A percentile compares a stretch with the other conserved stretches of the same genome.
Evolutionary conservation across 2,329 filamentous ascomycete genomes (phyloP).

Genomic region (Claviceps pazoutovae): DNA sequence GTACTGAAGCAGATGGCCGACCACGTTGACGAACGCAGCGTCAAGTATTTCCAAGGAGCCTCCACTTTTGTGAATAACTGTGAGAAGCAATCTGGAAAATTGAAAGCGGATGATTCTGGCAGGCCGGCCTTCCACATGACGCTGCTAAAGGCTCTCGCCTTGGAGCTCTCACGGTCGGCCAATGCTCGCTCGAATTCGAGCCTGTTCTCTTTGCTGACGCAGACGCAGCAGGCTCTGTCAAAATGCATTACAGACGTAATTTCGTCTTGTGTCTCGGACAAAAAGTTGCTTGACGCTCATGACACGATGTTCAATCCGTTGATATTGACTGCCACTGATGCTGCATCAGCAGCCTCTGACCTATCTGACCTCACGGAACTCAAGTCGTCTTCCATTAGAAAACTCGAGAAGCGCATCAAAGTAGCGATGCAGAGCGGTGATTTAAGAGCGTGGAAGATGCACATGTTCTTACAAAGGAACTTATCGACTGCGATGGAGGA

Average conservation of each 20-base stretch:
- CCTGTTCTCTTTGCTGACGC: constrained; percentile 11
- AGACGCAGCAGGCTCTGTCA: constrained; percentile 15
- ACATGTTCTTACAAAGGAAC: constrained; percentile 27
- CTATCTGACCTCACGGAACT: constrained; percentile 11
- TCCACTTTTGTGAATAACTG: constrained; percentile 14
- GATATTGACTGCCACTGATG: constrained; percentile 21
- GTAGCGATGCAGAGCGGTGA: constrained; percentile 21
- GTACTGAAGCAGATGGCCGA: constrained; percentile 30
- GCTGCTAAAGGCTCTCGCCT: constrained; percentile 21
- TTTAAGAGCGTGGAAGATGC: constrained; percentile 31
- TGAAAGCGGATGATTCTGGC: not conserved
- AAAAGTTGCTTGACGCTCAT: constrained; percentile 15
- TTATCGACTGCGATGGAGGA: constrained; percentile 19
- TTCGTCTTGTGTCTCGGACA: constrained; percentile 16
- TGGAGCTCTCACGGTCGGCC: constrained; percentile 15
- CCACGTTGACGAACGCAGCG: constrained; percentile 28
- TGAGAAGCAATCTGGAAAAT: constrained; percentile 5
- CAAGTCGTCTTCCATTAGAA: constrained; percentile 19
- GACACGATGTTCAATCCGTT: constrained; percentile 12
- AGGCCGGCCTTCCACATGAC: constrained; percentile 20
- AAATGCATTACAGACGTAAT: constrained; percentile 14
- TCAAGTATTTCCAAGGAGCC: constrained; percentile 23
- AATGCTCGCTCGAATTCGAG: constrained; percentile 13
- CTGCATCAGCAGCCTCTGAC: constrained; percentile 12
- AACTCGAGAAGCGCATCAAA: constrained; percentile 22